A percentile compares a stretch with the other conserved stretches of the same genome.
These are phyloP conservation scores for Pyricularia pennisetigena DNA, from an alignment of 2,329 filamentous ascomycete genomes.

Conservation along the genomic window DNA sequence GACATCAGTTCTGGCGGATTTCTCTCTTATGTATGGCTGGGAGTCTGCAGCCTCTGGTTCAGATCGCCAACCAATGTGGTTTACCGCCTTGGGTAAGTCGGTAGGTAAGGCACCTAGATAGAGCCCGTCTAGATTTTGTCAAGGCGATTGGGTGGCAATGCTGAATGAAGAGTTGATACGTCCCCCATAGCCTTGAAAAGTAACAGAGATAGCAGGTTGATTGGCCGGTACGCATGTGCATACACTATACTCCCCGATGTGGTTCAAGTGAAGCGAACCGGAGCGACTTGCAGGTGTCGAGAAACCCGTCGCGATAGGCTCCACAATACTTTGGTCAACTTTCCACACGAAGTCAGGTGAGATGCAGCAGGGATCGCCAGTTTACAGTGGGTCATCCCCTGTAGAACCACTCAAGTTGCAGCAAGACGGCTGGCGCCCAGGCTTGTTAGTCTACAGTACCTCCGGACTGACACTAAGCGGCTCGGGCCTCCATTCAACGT, in stretches of 20 bases:
- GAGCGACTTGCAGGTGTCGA: neutral
- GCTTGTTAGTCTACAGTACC: too few species aligned
- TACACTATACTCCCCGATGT: neutral
- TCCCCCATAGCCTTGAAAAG: neutral
- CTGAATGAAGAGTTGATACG: neutral
- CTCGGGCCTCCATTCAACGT: too few species aligned
- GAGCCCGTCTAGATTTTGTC: neutral
- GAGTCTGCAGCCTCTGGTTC: neutral
- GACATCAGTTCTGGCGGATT: neutral
- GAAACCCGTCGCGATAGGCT: slow-evolving; percentile 3
- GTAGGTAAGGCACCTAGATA: neutral
- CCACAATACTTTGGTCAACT: neutral
- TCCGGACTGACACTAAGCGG: too few species aligned
- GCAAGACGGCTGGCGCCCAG: neutral
- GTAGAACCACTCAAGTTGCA: neutral
- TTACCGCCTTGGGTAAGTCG: neutral
- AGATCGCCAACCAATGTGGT: neutral
- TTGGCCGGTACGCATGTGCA: neutral
- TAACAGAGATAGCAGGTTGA: neutral
- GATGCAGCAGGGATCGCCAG: slow-evolving; percentile 7
- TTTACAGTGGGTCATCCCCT: neutral
- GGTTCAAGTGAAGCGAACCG: neutral
- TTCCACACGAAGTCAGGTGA: slow-evolving; percentile 14
- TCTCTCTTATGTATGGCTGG: slow-evolving; percentile 4
- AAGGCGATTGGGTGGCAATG: slow-evolving; percentile 1